Base-by-base conservation (phyloP, 2,329 filamentous ascomycete species). In the Verticillium zaregamsianum region DNA sequence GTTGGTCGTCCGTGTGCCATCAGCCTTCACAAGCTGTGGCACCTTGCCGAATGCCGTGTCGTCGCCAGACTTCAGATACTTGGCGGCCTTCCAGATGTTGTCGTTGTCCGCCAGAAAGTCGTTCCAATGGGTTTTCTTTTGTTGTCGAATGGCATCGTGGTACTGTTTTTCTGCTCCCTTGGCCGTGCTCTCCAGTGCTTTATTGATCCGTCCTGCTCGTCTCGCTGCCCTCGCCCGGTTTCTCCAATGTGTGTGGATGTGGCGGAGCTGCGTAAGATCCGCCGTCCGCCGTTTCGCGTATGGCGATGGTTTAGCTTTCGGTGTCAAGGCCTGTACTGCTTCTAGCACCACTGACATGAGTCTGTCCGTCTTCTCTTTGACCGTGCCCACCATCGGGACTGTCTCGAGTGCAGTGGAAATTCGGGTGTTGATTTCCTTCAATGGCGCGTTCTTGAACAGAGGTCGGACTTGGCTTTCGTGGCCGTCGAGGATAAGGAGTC, bases 51-150 rank as follows among this genome's bases (percentile, higher is more conserved):
- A 70, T 28, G 65, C 65, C 25, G 66, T 60, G 2, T 63, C 63
- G 55, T 66, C 61, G 39, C 65, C 62, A 2, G 65, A 63, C 45
- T 68, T 62, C 17, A 73, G 61, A 55, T 73, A 72, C 58, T 68
- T 71, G 5, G 69, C 68, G 25, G 68, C 69, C 58, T 71, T 64
- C 70, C 65, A 73, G 57, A 72, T 71, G 49, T 72, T 72, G 25
- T 64, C 61, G 52, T 68, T 63, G 58, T 71, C 68, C 0, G 61
- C 68, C 14, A 72, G 65, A 45, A 71, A 71, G 37, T 68, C 67
- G 8, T 71, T 57, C 67, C 65, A 71, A 55, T 71, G 66, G 54
- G 49, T 59, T 59, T 58, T 70, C 64, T 67, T 71, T 61, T 70
- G 61, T 45, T 68, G 37, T 58, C 66, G 63, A 25, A 71, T 70